Evolutionary conservation across 176 grass and related monocot genomes (phyloP), one percentile per base, ranked within the genome.

Genomic region (Cenchrus americanus): DNA sequence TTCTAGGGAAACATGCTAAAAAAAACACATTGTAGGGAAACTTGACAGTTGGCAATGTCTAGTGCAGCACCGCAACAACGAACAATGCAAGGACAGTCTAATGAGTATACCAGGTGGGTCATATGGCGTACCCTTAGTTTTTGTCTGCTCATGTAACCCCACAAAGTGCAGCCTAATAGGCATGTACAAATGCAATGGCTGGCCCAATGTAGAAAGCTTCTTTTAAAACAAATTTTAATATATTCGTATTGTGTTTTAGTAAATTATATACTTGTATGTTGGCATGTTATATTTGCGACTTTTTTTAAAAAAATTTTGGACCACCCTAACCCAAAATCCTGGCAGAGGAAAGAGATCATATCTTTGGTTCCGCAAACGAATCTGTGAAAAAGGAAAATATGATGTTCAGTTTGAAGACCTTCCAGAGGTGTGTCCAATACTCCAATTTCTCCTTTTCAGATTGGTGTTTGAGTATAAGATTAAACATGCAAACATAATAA

Each of bases 331-430:
- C 10, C 9, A 61, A 61, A 61, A 61, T 61, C 19, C n/a, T 61
- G n/a, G 58, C 58, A 61, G 58, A 27, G 21, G n/a, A 78, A 48
- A 1, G 75, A 62, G 8, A 24, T 27, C 42, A 62, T 12, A 23
- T 24, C 17, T 8, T 64, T 32, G 60, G 15, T 5, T 1, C n/a
- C 26, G 24, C 57, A 52, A 66, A 80, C 61, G 46, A 66, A 80
- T 66, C 46, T 18, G 18, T 7, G 30, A 49, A 65, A 43, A 5
- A 10, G 62, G 62, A n/a, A 13, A 34, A 80, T 37, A 66, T 17
- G 77, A 80, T 15, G 63, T 24, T 55, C 19, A 10, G 22, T 68
- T 80, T 80, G 19, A 68, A 17, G 49, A 80, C 13, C 78, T 80
- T 55, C 32, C 64, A 52, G 63, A 55, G 47, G 78, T 80, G 10